phyloP scores from a whole-genome alignment of 768 basidiomycete genomes.

The Leucocoprinus sp. region DNA sequence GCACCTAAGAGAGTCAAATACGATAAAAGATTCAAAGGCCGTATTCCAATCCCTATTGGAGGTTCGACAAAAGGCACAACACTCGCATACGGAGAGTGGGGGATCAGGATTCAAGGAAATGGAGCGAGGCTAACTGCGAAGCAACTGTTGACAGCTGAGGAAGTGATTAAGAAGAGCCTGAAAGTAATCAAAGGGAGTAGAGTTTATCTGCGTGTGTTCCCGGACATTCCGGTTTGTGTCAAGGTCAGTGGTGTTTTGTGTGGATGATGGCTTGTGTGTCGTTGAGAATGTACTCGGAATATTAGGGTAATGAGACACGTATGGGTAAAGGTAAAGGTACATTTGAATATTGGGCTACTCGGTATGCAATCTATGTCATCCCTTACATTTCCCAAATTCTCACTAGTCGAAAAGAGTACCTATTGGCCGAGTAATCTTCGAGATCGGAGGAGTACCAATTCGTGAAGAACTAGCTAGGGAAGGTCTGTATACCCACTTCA shows the following conservation, averaged over 20 bases:
- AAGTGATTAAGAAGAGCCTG: conserved; percentile 82
- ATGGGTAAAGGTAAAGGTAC: conserved; percentile 99
- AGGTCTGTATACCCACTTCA: conserved; percentile 38
- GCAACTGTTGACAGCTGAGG: conserved; percentile 80
- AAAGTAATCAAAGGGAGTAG: conserved; percentile 86
- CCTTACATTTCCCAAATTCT: neutral
- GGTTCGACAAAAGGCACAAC: conserved; percentile 93
- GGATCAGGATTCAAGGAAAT: conserved; percentile 78
- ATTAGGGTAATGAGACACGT: conserved; percentile 92
- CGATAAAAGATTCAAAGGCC: conserved; percentile 85
- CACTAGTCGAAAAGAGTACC: conserved; percentile 51
- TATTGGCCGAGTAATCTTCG: conserved; percentile 85
- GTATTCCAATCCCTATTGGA: conserved; percentile 76
- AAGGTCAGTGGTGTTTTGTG: conserved; percentile 48
- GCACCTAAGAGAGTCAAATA: conserved; percentile 81
- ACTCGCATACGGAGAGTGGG: conserved; percentile 87
- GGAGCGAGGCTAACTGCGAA: conserved; percentile 81
- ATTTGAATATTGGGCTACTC: conserved; percentile 95
- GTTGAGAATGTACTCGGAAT: neutral
- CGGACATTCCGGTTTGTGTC: conserved; percentile 94
- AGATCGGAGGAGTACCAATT: conserved; percentile 84
- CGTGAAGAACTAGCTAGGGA: conserved; percentile 91
- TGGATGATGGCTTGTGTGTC: neutral
- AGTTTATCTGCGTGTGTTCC: conserved; percentile 85
- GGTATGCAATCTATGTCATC: conserved; percentile 38